Percentiles rank a stretch among this genome's conserved stretches.
phyloP scores from a whole-genome alignment of 1,139 yeast genomes.

The Maudiozyma humilis region DNA sequence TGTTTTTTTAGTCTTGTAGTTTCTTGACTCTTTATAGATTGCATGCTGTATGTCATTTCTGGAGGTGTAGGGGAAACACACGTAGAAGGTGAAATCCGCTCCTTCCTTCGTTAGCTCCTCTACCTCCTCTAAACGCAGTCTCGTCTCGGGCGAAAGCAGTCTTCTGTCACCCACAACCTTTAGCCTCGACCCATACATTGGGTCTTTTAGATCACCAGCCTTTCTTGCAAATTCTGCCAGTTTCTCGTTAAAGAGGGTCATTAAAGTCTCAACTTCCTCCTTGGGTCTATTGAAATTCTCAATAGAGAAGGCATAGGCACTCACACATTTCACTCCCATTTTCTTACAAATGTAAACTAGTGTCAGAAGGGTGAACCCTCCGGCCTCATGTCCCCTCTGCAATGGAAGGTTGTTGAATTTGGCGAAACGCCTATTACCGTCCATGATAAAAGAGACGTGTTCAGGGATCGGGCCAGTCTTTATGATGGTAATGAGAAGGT shows the following conservation, averaged over 20 bases:
- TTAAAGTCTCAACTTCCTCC: constrained; percentile 72
- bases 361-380: constrained; percentile 67
- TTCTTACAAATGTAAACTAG: constrained; percentile 33
- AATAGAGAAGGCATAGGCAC: constrained; percentile 90
- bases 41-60: constrained; percentile 80
- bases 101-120: constrained; percentile 52
- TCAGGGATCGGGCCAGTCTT: constrained; percentile 72
- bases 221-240: constrained; percentile 35
- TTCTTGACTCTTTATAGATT: constrained; percentile 41
- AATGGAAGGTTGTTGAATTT: constrained; percentile 55
- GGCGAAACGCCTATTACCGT: constrained; percentile 90
- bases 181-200: constrained; percentile 44
- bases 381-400: constrained; percentile 82
- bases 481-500: constrained; percentile 43
- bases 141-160: constrained; percentile 61
- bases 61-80: constrained; percentile 92
- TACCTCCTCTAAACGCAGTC: constrained; percentile 48
- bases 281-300: constrained; percentile 83
- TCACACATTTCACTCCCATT: constrained; percentile 68
- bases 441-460: constrained; percentile 94
- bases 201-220: constrained; percentile 39
- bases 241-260: constrained; percentile 67
- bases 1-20: constrained; percentile 10
- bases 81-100: constrained; percentile 51
- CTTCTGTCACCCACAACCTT: constrained; percentile 63